Evolutionary conservation across 176 grass and related monocot genomes (phyloP).

Genomic region (Paspalum vaginatum): DNA sequence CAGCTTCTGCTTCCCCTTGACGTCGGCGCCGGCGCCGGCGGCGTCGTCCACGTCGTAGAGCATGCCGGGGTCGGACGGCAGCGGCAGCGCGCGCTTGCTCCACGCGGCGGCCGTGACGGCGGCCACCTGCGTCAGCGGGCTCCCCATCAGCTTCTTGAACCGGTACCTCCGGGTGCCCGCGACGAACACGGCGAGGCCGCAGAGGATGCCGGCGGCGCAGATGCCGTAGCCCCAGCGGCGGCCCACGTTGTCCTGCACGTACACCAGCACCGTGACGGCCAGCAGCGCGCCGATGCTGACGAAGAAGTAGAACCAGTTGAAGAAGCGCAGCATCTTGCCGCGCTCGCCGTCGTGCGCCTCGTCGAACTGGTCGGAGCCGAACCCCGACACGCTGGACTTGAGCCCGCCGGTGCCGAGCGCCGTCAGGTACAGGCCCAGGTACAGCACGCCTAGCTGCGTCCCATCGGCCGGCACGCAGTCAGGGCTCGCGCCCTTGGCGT

Average conservation of each 20-base stretch:
- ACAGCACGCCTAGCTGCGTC: constrained; percentile 76
- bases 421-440: constrained; percentile 87
- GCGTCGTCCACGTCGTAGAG: constrained; percentile 57
- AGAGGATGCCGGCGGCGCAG: constrained; percentile 60
- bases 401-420: constrained; percentile 91
- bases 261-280: constrained; percentile 83
- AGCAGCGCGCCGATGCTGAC: constrained; percentile 89
- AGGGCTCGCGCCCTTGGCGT: constrained; percentile 21
- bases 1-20: constrained; percentile 68
- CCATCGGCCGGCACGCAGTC: constrained; percentile 55
- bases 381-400: constrained; percentile 93
- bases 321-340: constrained; percentile 76
- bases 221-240: constrained; percentile 70
- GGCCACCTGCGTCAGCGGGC: constrained; percentile 80
- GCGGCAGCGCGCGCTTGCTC: constrained; percentile 58
- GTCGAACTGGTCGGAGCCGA: constrained; percentile 98
- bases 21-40: constrained; percentile 43
- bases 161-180: constrained; percentile 62
- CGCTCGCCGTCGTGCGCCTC: constrained; percentile 66
- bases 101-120: constrained; percentile 66
- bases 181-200: constrained; percentile 63
- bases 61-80: constrained; percentile 65
- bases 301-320: constrained; percentile 99
- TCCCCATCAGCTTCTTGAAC: constrained; percentile 89
- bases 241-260: constrained; percentile 85